phyloP scores from a whole-genome alignment of 495 filamentous ascomycete genomes.

The Xanthoparmelia taractica region DNA sequence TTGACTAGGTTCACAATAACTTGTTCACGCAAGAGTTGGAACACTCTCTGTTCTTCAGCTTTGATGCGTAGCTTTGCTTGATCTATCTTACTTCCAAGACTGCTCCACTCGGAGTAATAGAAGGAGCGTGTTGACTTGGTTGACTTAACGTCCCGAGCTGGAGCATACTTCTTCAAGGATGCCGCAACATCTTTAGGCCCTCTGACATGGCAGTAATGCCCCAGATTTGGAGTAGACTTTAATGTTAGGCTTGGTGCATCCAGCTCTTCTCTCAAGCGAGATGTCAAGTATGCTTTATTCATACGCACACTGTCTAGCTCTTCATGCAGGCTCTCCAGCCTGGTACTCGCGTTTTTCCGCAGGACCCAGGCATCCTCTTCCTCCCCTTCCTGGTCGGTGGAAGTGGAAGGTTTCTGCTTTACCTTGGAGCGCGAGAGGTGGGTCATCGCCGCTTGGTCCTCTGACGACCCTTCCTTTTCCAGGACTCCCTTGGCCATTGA shows the following conservation, averaged over 20 bases:
- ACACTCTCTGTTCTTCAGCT: constrained; percentile 69
- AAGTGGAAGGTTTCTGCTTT: constrained; percentile 26
- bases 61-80: constrained; percentile 65
- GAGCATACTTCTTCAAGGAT: constrained; percentile 36
- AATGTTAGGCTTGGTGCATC: constrained; percentile 59
- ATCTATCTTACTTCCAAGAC: constrained; percentile 67
- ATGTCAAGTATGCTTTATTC: constrained; percentile 53
- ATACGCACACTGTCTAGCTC: constrained; percentile 49
- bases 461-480: constrained; percentile 47
- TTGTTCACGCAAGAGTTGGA: constrained; percentile 57
- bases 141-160: constrained; percentile 57
- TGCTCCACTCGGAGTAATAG: constrained; percentile 75
- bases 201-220: constrained; percentile 86
- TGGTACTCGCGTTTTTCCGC: constrained; percentile 60
- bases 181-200: constrained; percentile 58
- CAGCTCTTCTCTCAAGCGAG: constrained; percentile 49
- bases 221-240: constrained; percentile 72
- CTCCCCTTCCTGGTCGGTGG: constrained; percentile 31
- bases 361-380: constrained; percentile 73
- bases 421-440: constrained; percentile 38
- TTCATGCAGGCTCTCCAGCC: constrained; percentile 57
- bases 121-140: constrained; percentile 81
- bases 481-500: constrained; percentile 61
- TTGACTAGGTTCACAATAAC: constrained; percentile 73
- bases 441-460: constrained; percentile 39